phyloP scores from a whole-genome alignment of 305 asterid species.

The Fraxinus sp. region DNA sequence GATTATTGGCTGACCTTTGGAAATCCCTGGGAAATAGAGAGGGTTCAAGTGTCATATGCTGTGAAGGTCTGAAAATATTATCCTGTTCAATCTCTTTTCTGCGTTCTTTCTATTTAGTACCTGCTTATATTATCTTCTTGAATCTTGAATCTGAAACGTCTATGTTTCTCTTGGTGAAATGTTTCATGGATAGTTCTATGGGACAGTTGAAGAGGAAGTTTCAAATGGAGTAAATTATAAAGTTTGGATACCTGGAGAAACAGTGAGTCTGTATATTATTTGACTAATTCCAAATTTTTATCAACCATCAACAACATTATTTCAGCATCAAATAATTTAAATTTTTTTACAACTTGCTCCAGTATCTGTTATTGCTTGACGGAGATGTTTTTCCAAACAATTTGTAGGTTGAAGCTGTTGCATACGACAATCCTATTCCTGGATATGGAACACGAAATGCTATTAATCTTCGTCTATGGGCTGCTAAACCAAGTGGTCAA shows the following conservation, averaged over 20 bases:
- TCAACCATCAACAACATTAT: background rate
- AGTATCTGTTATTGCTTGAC: background rate
- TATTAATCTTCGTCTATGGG: constrained; percentile 44
- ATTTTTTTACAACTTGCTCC: background rate
- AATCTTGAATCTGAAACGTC: constrained; percentile 2
- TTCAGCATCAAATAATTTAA: background rate
- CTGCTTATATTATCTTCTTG: constrained; percentile 16
- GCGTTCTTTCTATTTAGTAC: background rate
- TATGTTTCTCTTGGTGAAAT: constrained; percentile 6
- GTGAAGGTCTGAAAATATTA: constrained; percentile 38
- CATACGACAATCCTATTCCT: constrained; percentile 45
- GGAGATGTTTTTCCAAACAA: background rate
- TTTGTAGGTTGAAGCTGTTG: constrained; percentile 42
- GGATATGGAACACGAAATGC: constrained; percentile 45
- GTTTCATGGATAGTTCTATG: constrained; percentile 31
- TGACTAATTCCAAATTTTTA: background rate
- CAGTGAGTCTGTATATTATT: constrained; percentile 28
- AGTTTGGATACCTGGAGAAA: constrained; percentile 46
- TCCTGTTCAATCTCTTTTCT: constrained; percentile 16
- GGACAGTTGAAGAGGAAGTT: constrained; percentile 43
- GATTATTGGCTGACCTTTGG: constrained; percentile 47
- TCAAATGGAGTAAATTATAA: constrained; percentile 30
- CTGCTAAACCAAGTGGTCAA: constrained; percentile 47
- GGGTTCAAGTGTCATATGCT: constrained; percentile 46
- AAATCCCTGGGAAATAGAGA: constrained; percentile 49